Evolutionary conservation across 2,329 filamentous ascomycete species (phyloP).

Genomic region (Karstenula rhodostoma): DNA sequence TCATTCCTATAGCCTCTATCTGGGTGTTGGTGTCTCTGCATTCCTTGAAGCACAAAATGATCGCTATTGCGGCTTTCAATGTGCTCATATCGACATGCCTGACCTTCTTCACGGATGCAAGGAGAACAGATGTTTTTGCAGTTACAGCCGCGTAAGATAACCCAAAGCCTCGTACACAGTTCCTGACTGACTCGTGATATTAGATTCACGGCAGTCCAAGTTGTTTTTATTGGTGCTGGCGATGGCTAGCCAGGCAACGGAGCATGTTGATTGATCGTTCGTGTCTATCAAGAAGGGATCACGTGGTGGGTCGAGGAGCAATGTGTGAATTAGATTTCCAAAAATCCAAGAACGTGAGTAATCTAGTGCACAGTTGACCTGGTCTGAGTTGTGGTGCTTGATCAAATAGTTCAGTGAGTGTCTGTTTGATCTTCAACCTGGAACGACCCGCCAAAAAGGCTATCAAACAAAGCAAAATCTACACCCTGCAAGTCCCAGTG

Average conservation of each 20-base stretch:
- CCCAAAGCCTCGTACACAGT: neutral
- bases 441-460: conserved; percentile 3
- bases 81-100: conserved; percentile 31
- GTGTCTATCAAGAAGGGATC: too few relatives aligned
- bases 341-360: too few relatives aligned
- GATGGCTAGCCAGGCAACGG: neutral
- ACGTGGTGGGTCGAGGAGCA: too few relatives aligned
- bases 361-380: too few relatives aligned
- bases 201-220: conserved; percentile 3
- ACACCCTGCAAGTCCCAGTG: conserved; percentile 21
- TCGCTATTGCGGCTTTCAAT: conserved; percentile 33
- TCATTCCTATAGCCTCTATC: conserved; percentile 34
- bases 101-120: conserved; percentile 30
- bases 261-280: neutral
- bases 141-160: conserved; percentile 35
- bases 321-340: too few relatives aligned
- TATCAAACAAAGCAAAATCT: conserved; percentile 24
- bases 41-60: conserved; percentile 21
- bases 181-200: neutral
- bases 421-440: neutral
- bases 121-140: conserved; percentile 34
- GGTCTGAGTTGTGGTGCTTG: too few relatives aligned
- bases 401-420: neutral
- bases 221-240: neutral
- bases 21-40: conserved; percentile 22